Conservation (phyloP, 2,329 filamentous ascomycete species). For the Cercospora sp. region DNA sequence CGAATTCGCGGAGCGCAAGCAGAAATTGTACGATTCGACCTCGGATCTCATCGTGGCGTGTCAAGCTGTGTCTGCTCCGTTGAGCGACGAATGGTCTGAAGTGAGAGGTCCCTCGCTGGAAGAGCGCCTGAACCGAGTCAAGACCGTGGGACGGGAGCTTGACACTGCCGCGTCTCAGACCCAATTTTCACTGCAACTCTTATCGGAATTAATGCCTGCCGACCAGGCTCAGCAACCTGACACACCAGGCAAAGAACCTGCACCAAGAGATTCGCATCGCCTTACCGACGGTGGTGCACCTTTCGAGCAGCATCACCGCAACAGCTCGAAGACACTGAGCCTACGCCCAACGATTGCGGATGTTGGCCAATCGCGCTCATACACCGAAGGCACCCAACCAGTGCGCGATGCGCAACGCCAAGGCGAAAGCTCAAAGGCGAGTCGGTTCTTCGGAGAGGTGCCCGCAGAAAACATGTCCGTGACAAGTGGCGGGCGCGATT, state of each 20-base stretch:
- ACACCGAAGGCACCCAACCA: conserved; percentile 55
- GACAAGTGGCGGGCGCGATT: conserved; percentile 47
- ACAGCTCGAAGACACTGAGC: conserved; percentile 38
- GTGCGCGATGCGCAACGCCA: conserved; percentile 26
- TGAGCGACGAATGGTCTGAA: conserved; percentile 95
- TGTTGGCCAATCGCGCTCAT: conserved; percentile 63
- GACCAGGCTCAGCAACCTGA: conserved; percentile 43
- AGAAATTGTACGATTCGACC: conserved; percentile 88
- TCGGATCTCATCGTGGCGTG: conserved; percentile 85
- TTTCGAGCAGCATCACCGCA: conserved; percentile 35
- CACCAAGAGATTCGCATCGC: conserved; percentile 34
- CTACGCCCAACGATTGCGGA: conserved; percentile 57
- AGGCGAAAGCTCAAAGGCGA: conserved; percentile 51
- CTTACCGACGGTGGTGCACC: conserved; percentile 39
- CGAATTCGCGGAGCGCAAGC: conserved; percentile 88
- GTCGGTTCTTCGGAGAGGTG: conserved; percentile 55
- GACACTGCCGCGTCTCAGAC: conserved; percentile 86
- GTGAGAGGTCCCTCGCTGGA: conserved; percentile 87
- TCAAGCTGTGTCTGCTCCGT: conserved; percentile 84
- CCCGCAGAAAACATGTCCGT: conserved; percentile 37
- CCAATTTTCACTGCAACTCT: conserved; percentile 80
- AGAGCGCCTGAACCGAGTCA: conserved; percentile 78
- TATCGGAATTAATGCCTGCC: conserved; percentile 75
- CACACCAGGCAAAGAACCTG: conserved; percentile 23
- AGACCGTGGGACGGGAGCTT: conserved; percentile 73